A percentile compares a stretch with the other conserved stretches of the same genome.
These are phyloP conservation scores for Teratosphaeria pseudoeucalypti DNA, from an alignment of 2,329 filamentous ascomycete species.

Conservation along the genomic window DNA sequence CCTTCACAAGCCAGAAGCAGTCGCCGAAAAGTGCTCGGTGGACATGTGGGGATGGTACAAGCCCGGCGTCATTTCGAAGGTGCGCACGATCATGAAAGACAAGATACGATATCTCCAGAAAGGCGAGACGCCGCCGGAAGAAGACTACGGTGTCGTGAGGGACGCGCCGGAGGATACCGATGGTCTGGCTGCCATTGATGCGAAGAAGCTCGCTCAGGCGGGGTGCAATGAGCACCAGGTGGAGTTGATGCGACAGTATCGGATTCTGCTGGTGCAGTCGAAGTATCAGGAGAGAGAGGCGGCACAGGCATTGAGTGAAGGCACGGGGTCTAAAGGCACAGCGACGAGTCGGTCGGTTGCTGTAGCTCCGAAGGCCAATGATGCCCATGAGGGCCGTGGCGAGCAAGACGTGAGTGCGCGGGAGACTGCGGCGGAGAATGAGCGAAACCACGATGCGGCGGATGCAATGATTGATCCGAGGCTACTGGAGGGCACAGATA, in stretches of 20 bases:
- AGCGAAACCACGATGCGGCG: background rate
- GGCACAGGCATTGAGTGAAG: background rate
- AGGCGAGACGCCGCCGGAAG: slow-evolving; percentile 22
- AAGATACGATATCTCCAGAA: slow-evolving; percentile 51
- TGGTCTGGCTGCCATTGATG: background rate
- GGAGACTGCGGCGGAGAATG: background rate
- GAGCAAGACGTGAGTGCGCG: background rate
- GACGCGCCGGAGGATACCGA: background rate
- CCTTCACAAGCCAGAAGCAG: slow-evolving; percentile 48
- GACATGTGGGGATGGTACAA: slow-evolving; percentile 68
- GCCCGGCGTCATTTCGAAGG: slow-evolving; percentile 71
- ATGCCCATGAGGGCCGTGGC: too few relatives aligned
- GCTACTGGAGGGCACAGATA: background rate
- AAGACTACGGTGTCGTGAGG: slow-evolving; percentile 13
- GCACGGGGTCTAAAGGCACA: background rate
- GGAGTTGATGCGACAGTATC: background rate
- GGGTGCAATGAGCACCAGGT: background rate
- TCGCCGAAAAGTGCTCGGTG: slow-evolving; percentile 39
- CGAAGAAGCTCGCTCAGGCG: background rate
- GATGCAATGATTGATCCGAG: background rate
- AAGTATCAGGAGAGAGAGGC: background rate
- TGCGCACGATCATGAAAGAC: slow-evolving; percentile 76
- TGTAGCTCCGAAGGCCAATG: background rate
- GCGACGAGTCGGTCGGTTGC: too few relatives aligned
- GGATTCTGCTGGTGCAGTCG: background rate